Base-by-base conservation (phyloP, 2,329 filamentous ascomycete species). In the Fusarium humuli region DNA sequence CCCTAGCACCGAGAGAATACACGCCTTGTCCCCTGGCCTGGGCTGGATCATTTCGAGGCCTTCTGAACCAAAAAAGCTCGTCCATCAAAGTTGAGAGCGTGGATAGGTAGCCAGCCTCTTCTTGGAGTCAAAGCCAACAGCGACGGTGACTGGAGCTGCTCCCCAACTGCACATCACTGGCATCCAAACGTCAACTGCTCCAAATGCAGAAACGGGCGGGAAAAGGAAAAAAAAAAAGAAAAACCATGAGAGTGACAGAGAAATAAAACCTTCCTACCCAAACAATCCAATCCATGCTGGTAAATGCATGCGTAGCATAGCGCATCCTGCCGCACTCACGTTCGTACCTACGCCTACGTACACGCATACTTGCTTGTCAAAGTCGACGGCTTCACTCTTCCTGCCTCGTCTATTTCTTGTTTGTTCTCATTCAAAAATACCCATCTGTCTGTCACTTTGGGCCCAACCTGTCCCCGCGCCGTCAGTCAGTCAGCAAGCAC, bases 271-370 rank as follows among this genome's bases (percentile, higher is more conserved):
- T 29, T 29, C 42, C 48, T 63, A 57, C 42, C 61, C 61, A 71
- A 73, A 72, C 61, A 72, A 63, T 69, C 69, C 34, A 37, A n/a
- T 37, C 34, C 72, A 70, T 76, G 68, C 73, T 70, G 73, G 65
- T 71, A 70, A 72, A 69, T 74, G 75, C 75, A 76, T 71, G 70
- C 65, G 67, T 73, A 67, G 67, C 71, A 72, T 71, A 67, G 67
- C 65, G 62, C 71, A 75, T 70, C 71, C 73, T 73, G 69, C 70
- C 60, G 53, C 65, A 57, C 59, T 40, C 49, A 70, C 55, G 42
- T 61, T 59, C 46, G 30, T 48, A 56, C 62, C 13, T 45, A 45
- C 58, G 48, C 59, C 20, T 45, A 45, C 58, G 48, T 56, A 42
- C 50, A 63, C 54, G 22, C 59, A 62, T 25, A 64, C 46, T 50